These are phyloP conservation scores for Aethionema arabicum DNA, from an alignment of 345 rosid species.

Conservation along the genomic window DNA sequence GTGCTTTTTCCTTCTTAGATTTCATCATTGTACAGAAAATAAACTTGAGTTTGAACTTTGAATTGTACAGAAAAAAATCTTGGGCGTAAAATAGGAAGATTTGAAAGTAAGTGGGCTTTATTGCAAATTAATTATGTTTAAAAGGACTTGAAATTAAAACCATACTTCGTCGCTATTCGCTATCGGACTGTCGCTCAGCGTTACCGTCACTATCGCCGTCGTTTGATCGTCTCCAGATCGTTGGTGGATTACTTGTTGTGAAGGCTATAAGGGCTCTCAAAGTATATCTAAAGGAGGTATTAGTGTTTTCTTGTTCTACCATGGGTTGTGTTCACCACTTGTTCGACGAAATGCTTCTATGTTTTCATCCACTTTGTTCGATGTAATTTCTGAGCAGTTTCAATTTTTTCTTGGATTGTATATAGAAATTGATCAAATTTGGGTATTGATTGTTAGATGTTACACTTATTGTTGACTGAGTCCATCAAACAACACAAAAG, in stretches of 20 bases:
- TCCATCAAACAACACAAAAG: not conserved
- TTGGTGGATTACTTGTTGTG: no score
- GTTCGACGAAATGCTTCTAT: slow-evolving; percentile 25
- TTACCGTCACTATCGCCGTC: not conserved
- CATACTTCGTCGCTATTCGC: not conserved
- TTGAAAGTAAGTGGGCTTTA: not conserved
- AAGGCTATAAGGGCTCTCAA: no score
- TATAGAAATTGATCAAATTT: not conserved
- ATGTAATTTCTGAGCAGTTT: not conserved
- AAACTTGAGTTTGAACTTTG: not conserved
- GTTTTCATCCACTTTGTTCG: not conserved
- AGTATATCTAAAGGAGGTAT: not conserved
- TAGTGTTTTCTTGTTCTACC: not conserved
- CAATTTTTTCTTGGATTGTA: not conserved
- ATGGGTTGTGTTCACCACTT: slow-evolving; percentile 14
- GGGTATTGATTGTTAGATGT: not conserved
- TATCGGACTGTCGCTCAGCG: not conserved
- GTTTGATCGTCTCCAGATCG: no score
- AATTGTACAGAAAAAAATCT: not conserved
- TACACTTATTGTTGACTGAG: not conserved
- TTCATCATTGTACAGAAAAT: no score
- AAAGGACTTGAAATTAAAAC: slow-evolving; percentile 10
- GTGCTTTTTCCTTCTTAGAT: not conserved
- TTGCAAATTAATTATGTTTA: not conserved
- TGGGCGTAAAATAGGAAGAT: not conserved